A percentile compares a stretch with the other conserved stretches of the same genome.
Conservation (phyloP, 1,284 basidiomycete genomes). For the Puccinia triticina region DNA sequence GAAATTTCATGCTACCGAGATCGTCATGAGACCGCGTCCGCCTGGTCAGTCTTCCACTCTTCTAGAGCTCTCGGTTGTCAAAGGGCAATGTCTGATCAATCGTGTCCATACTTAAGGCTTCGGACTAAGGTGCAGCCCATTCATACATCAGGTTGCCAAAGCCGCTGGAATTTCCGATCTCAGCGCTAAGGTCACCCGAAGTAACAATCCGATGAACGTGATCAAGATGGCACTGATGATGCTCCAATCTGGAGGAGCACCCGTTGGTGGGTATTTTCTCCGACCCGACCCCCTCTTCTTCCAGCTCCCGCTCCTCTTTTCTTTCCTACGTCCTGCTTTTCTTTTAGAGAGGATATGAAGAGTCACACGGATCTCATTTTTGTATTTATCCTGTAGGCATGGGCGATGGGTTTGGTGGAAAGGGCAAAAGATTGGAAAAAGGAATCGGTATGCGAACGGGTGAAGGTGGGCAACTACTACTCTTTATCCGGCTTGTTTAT, state of each 20-base stretch:
- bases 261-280: slow-evolving; percentile 35
- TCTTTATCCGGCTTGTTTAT: neutral
- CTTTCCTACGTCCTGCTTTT: neutral
- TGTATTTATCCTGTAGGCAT: slow-evolving; percentile 55
- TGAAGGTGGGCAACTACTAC: slow-evolving; percentile 16
- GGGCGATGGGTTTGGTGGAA: slow-evolving; percentile 59
- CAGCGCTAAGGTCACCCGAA: slow-evolving; percentile 59
- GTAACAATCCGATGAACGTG: slow-evolving; percentile 60
- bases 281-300: neutral
- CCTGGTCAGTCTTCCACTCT: slow-evolving; percentile 52
- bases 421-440: slow-evolving; percentile 57
- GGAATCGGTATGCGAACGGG: slow-evolving; percentile 57
- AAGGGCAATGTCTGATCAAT: neutral
- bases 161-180: slow-evolving; percentile 59
- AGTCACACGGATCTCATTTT: neutral
- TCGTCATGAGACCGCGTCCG: slow-evolving; percentile 59
- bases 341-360: neutral
- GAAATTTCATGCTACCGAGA: slow-evolving; percentile 58
- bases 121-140: slow-evolving; percentile 59
- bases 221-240: slow-evolving; percentile 58
- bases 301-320: neutral
- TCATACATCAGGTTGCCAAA: slow-evolving; percentile 59
- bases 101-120: slow-evolving; percentile 55
- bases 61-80: neutral
- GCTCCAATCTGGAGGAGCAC: slow-evolving; percentile 54